A percentile compares a stretch with the other conserved stretches of the same genome.
These are phyloP conservation scores for Anisogramma anomala DNA, from an alignment of 2,329 filamentous ascomycete species.

Conservation along the genomic window DNA sequence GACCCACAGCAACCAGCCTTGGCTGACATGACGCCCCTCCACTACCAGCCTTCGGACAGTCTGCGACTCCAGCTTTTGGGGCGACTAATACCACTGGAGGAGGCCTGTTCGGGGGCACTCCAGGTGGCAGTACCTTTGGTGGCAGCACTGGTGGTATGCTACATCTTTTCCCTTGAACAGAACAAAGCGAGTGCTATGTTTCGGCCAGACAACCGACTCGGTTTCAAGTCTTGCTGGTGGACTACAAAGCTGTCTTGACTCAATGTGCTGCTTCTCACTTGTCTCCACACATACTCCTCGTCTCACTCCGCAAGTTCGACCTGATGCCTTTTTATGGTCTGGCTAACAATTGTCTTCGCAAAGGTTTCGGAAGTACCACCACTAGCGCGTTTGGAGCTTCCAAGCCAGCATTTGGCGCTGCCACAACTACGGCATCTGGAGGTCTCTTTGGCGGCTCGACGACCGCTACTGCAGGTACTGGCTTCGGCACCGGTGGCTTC, in stretches of 20 bases:
- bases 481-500: conserved; percentile 33
- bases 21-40: conserved; percentile 14
- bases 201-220: neutral
- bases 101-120: conserved; percentile 32
- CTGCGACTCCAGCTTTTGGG: conserved; percentile 24
- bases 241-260: conserved; percentile 5
- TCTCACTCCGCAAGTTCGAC: neutral
- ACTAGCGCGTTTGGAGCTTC: conserved; percentile 26
- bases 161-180: conserved; percentile 11
- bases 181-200: conserved; percentile 13
- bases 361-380: conserved; percentile 27
- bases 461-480: conserved; percentile 26
- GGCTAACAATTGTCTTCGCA: conserved; percentile 2
- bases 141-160: conserved; percentile 21
- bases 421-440: conserved; percentile 28
- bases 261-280: neutral
- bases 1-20: conserved; percentile 10
- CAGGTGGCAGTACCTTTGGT: conserved; percentile 28
- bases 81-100: conserved; percentile 22
- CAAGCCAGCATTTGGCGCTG: conserved; percentile 43
- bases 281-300: neutral
- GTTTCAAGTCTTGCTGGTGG: conserved; percentile 2
- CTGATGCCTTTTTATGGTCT: neutral
- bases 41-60: conserved; percentile 28
- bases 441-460: conserved; percentile 34